A percentile compares a stretch with the other conserved stretches of the same genome.
phyloP scores from a whole-genome alignment of 169 alveolate species.

The Condylostoma magnum region DNA sequence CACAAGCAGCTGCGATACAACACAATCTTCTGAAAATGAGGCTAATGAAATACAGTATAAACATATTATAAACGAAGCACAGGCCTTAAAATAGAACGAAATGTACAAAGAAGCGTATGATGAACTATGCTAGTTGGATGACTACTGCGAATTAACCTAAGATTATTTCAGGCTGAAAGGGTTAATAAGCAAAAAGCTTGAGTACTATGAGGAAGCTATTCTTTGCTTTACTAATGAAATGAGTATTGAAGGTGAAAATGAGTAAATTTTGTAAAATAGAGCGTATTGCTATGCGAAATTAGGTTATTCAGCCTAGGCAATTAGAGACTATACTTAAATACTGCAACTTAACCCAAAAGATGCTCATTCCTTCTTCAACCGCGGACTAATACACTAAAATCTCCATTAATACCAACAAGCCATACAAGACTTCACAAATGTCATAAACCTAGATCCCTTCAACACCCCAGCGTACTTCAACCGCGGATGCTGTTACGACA shows the following conservation, averaged over 20 bases:
- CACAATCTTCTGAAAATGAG: neutral
- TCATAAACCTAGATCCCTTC: slow-evolving; percentile 72
- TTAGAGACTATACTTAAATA: slow-evolving; percentile 57
- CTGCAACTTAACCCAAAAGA: slow-evolving; percentile 40
- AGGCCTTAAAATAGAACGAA: slow-evolving; percentile 70
- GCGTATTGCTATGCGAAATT: slow-evolving; percentile 65
- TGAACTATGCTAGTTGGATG: slow-evolving; percentile 58
- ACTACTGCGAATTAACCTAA: slow-evolving; percentile 22
- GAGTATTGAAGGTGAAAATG: neutral
- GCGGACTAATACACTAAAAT: slow-evolving; percentile 71
- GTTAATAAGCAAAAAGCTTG: too few species aligned
- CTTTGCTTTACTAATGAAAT: neutral
- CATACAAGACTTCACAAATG: slow-evolving; percentile 73
- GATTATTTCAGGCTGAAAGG: neutral
- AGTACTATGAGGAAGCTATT: neutral
- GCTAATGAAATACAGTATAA: slow-evolving; percentile 53
- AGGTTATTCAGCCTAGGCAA: slow-evolving; percentile 55
- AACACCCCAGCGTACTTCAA: slow-evolving; percentile 86
- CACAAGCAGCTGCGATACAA: slow-evolving; percentile 21
- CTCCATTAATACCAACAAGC: slow-evolving; percentile 59
- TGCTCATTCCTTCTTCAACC: slow-evolving; percentile 59
- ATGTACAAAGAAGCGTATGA: slow-evolving; percentile 66
- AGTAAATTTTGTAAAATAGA: slow-evolving; percentile 38
- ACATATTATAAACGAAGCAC: slow-evolving; percentile 69
- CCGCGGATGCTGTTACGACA: slow-evolving; percentile 86